Evolutionary conservation across 73 alveolate genomes (phyloP).

Genomic region (Tetrahymena thermophila): DNA sequence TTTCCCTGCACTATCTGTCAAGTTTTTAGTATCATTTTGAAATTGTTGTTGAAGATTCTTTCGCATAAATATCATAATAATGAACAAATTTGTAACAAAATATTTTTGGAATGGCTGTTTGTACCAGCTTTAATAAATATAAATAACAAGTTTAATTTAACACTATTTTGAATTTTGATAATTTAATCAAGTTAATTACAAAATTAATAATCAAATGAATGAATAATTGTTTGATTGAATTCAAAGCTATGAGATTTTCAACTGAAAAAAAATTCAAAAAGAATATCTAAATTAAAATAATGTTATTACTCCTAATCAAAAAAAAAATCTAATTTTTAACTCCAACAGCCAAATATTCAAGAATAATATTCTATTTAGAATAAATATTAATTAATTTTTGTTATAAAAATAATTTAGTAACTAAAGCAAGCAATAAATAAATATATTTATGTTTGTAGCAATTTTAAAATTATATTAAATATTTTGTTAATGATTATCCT

Average conservation of each 20-base stretch:
- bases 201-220: not conserved
- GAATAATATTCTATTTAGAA: too few species aligned
- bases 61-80: not conserved
- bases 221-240: too few species aligned
- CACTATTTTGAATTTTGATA: not conserved
- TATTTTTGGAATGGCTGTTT: not conserved
- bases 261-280: not conserved
- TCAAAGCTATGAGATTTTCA: not conserved
- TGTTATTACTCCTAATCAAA: not conserved
- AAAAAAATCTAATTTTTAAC: not conserved
- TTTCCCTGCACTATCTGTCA: not conserved
- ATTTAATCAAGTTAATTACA: too few species aligned
- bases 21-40: not conserved
- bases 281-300: not conserved
- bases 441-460: too few species aligned
- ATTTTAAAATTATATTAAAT: too few species aligned
- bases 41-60: not conserved
- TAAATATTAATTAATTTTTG: too few species aligned
- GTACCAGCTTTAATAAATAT: not conserved
- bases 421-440: too few species aligned
- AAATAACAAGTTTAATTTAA: not conserved
- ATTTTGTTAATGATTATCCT: too few species aligned
- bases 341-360: not conserved
- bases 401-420: too few species aligned
- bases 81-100: not conserved